A percentile compares a stretch with the other conserved stretches of the same genome.
These are phyloP conservation scores for Coniochaeta hoffmannii DNA, from an alignment of 2,329 filamentous ascomycete genomes.

Conservation along the genomic window DNA sequence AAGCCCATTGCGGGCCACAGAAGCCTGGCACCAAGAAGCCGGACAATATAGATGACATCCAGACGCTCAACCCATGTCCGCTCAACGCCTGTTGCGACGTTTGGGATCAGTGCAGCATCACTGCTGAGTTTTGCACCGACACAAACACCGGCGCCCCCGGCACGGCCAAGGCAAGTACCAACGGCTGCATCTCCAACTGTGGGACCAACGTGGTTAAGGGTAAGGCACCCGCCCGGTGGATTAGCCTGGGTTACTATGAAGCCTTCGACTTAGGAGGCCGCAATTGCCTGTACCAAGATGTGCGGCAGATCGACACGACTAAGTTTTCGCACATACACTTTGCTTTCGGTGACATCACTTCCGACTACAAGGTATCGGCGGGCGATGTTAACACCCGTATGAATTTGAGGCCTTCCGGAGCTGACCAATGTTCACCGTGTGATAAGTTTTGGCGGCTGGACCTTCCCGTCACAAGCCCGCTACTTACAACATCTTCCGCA, in stretches of 20 bases:
- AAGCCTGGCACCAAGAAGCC: conserved; percentile 16
- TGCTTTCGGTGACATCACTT: conserved; percentile 19
- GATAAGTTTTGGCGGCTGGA: conserved; percentile 37
- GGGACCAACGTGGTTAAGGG: conserved; percentile 2
- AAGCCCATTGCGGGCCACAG: conserved; percentile 26
- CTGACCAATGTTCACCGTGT: too few relatives aligned
- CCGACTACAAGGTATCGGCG: conserved; percentile 11
- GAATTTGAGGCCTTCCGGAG: too few relatives aligned
- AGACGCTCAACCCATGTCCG: conserved; percentile 15
- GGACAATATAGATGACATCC: not conserved
- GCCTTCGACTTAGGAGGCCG: conserved; percentile 21
- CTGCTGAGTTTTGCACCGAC: conserved; percentile 12
- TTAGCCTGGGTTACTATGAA: conserved; percentile 25
- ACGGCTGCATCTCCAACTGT: conserved; percentile 15
- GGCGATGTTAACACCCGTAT: too few relatives aligned
- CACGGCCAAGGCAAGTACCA: not conserved
- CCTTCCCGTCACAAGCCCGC: conserved; percentile 27
- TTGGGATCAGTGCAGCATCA: conserved; percentile 8
- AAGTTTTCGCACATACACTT: conserved; percentile 22
- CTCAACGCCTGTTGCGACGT: conserved; percentile 10
- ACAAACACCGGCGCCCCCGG: not conserved
- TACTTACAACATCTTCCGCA: conserved; percentile 29
- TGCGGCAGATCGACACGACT: conserved; percentile 1
- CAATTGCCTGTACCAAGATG: conserved; percentile 18
- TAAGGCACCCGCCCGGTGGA: not conserved